Conservation (phyloP, 148 eudicot species). For the Camellia japonica region DNA sequence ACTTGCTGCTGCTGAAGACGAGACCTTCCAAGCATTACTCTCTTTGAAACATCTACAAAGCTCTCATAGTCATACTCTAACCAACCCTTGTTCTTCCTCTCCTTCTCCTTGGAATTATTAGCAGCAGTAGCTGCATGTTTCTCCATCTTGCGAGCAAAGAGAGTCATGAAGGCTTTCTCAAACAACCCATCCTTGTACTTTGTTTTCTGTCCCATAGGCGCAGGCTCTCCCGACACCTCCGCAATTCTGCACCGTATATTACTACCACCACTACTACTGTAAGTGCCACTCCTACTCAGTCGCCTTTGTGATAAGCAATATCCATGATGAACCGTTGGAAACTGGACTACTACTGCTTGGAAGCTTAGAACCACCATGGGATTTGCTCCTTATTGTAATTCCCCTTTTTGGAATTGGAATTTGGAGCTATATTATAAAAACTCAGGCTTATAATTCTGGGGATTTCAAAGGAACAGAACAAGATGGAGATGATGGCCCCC, state of each 20-base stretch:
- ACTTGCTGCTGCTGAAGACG: constrained; percentile 79
- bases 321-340: constrained; percentile 11
- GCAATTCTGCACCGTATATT: constrained; percentile 55
- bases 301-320: neutral
- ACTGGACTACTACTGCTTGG: neutral
- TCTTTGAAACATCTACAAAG: constrained; percentile 74
- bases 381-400: neutral
- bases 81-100: constrained; percentile 42
- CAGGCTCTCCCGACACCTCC: constrained; percentile 71
- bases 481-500: no score
- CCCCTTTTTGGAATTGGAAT: no score
- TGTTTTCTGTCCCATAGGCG: constrained; percentile 80
- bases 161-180: constrained; percentile 72
- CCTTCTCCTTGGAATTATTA: neutral
- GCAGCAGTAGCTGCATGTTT: constrained; percentile 34
- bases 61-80: constrained; percentile 72
- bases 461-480: no score
- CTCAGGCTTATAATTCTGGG: no score
- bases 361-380: constrained; percentile 62
- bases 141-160: constrained; percentile 86
- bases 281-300: neutral
- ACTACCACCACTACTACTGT: neutral
- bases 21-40: constrained; percentile 77
- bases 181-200: constrained; percentile 81
- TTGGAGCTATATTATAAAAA: no score